A percentile compares a stretch with the other conserved stretches of the same genome.
phyloP scores from a whole-genome alignment of 2,329 filamentous ascomycete species.

The Amauroascus verrucosus region DNA sequence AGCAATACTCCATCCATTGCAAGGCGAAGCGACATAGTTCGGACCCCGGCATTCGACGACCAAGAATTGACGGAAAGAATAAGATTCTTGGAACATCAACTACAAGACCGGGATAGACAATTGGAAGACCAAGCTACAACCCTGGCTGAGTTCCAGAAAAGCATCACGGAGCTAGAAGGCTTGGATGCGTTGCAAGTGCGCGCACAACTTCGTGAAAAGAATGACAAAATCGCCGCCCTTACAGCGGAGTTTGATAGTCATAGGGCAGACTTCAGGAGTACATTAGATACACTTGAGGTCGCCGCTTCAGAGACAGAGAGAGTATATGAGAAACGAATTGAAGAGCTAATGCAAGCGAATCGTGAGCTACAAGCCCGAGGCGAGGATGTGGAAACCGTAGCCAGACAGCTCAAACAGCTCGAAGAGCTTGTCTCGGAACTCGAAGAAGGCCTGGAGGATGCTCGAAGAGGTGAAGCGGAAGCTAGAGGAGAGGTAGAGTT shows the following conservation, averaged over 20 bases:
- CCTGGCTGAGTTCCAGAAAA: slow-evolving; percentile 81
- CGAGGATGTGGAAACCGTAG: slow-evolving; percentile 84
- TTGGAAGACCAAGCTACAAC: slow-evolving; percentile 78
- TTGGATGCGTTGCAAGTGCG: slow-evolving; percentile 68
- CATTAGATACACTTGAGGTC: slow-evolving; percentile 90
- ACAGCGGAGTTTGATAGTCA: slow-evolving; percentile 93
- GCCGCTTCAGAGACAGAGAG: slow-evolving; percentile 88
- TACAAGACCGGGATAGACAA: slow-evolving; percentile 76
- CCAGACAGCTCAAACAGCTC: slow-evolving; percentile 82
- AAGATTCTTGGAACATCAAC: slow-evolving; percentile 58
- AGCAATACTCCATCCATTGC: slow-evolving; percentile 27
- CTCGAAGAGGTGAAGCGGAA: slow-evolving; percentile 85
- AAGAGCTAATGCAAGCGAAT: slow-evolving; percentile 63
- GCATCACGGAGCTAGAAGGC: slow-evolving; percentile 70
- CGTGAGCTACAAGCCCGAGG: slow-evolving; percentile 70
- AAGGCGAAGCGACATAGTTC: slow-evolving; percentile 25
- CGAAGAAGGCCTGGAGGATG: slow-evolving; percentile 92
- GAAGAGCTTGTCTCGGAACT: slow-evolving; percentile 95
- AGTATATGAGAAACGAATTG: slow-evolving; percentile 64
- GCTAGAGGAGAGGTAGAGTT: slow-evolving; percentile 94
- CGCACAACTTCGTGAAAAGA: slow-evolving; percentile 81
- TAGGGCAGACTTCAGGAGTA: slow-evolving; percentile 89
- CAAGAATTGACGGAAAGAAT: slow-evolving; percentile 58
- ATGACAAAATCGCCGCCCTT: slow-evolving; percentile 87
- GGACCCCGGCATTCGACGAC: slow-evolving; percentile 16